Evolutionary conservation across 371 early-diverging fungal genomes (phyloP).

Genomic region (Actinomortierella ambigua): DNA sequence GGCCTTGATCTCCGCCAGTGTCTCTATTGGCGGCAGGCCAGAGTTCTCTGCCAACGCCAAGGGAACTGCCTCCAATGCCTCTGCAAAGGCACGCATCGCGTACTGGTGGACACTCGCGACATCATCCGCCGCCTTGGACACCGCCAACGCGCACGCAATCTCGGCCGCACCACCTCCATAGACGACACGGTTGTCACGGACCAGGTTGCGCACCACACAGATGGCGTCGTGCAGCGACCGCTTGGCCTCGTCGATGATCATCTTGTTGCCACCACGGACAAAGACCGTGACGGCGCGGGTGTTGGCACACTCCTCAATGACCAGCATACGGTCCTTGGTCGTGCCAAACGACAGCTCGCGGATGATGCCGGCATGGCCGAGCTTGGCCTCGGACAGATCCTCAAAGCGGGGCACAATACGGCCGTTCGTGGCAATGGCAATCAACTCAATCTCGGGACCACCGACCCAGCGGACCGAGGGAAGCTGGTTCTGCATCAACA

Average conservation of each 20-base stretch:
- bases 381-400: conserved; percentile 90
- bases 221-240: conserved; percentile 99
- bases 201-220: conserved; percentile 98
- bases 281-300: conserved; percentile 98
- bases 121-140: conserved; percentile 92
- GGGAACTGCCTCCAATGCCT: conserved; percentile 98
- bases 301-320: conserved; percentile 99
- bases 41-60: conserved; percentile 98
- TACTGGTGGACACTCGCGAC: conserved; percentile 84
- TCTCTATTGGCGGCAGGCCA: conserved; percentile 96
- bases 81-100: conserved; percentile 97
- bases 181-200: conserved; percentile 96
- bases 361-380: conserved; percentile 94
- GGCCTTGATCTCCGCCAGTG: conserved; percentile 92
- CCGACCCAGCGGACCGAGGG: conserved; percentile 99
- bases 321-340: conserved; percentile 98
- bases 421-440: conserved; percentile 99
- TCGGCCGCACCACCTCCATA: conserved; percentile 99
- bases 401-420: conserved; percentile 99
- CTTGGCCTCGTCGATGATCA: conserved; percentile 99
- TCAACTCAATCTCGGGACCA: conserved; percentile 98
- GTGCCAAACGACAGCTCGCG: conserved; percentile 97
- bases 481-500: conserved; percentile 97
- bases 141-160: conserved; percentile 93
- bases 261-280: conserved; percentile 99